Conservation (phyloP, 1,284 basidiomycete species). For the Ceratobasidium sp. region DNA sequence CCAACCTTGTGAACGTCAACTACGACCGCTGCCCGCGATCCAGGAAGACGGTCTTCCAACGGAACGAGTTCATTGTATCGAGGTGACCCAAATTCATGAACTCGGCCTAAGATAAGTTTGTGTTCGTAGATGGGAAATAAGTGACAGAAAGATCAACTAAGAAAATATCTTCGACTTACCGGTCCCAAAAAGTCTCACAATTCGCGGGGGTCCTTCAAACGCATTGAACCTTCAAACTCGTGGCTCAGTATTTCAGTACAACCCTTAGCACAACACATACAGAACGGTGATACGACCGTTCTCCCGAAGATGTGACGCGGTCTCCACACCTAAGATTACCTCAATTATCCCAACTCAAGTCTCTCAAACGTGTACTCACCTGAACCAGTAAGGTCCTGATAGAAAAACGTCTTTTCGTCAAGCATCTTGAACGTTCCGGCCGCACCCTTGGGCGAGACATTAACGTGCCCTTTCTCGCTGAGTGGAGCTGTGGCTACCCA, state of each 20-base stretch:
- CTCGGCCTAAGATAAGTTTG: conserved; percentile 57
- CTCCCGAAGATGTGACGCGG: conserved; percentile 70
- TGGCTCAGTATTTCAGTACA: not conserved
- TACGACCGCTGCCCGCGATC: conserved; percentile 66
- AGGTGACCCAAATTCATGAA: conserved; percentile 66
- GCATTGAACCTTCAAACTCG: conserved; percentile 61
- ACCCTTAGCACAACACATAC: not conserved
- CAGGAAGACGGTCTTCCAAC: conserved; percentile 59
- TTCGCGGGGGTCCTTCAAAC: conserved; percentile 69
- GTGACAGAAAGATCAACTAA: not conserved
- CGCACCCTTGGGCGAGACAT: conserved; percentile 66
- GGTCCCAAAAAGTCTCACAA: conserved; percentile 68
- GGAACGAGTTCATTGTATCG: conserved; percentile 66
- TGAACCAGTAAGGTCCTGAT: conserved; percentile 71
- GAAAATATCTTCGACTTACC: conserved; percentile 56
- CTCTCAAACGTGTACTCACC: conserved; percentile 57
- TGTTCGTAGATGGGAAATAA: not conserved
- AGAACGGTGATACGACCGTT: conserved; percentile 70
- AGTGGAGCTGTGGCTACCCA: conserved; percentile 72
- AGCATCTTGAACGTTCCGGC: conserved; percentile 67
- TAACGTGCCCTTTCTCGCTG: conserved; percentile 64
- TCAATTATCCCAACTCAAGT: not conserved
- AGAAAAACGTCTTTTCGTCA: conserved; percentile 67
- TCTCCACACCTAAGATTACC: conserved; percentile 65
- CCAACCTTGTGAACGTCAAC: conserved; percentile 67